Evolutionary conservation across 345 rosid species (phyloP).

Genomic region (Euphorbia peplus): DNA sequence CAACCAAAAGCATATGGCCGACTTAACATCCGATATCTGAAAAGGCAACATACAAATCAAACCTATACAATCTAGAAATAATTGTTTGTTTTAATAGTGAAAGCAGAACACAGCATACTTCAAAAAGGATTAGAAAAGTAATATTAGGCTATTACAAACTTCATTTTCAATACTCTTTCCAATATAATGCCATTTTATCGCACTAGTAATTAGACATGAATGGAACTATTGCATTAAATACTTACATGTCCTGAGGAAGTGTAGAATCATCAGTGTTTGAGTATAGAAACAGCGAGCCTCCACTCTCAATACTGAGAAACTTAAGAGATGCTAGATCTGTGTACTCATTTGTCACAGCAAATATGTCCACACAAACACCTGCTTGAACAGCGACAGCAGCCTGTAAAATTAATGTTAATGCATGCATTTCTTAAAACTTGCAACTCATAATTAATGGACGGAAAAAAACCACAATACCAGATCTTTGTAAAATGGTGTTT

Average conservation of each 20-base stretch:
- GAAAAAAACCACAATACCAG: constrained; percentile 49
- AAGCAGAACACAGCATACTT: neutral
- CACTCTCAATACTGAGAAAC: constrained; percentile 97
- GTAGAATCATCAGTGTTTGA: constrained; percentile 94
- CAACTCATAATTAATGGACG: neutral
- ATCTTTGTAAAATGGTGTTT: constrained; percentile 95
- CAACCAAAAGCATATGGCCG: constrained; percentile 96
- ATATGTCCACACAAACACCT: constrained; percentile 94
- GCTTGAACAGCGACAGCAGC: constrained; percentile 95
- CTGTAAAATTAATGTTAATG: constrained; percentile 55
- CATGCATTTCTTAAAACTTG: constrained; percentile 21
- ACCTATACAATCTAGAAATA: neutral
- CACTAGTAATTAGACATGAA: neutral
- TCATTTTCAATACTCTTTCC: neutral
- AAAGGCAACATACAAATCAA: constrained; percentile 8
- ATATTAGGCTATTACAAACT: neutral
- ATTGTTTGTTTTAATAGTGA: neutral
- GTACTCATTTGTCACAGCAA: constrained; percentile 96
- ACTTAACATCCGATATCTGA: constrained; percentile 88
- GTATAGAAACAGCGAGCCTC: constrained; percentile 83
- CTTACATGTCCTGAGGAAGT: constrained; percentile 99
- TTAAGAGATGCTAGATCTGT: constrained; percentile 97
- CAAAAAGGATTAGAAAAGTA: neutral
- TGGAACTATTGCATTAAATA: constrained; percentile 15
- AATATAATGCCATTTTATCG: neutral